These are phyloP conservation scores for Tylopilus rubrobrunneus DNA, from an alignment of 768 basidiomycete species.

Conservation along the genomic window DNA sequence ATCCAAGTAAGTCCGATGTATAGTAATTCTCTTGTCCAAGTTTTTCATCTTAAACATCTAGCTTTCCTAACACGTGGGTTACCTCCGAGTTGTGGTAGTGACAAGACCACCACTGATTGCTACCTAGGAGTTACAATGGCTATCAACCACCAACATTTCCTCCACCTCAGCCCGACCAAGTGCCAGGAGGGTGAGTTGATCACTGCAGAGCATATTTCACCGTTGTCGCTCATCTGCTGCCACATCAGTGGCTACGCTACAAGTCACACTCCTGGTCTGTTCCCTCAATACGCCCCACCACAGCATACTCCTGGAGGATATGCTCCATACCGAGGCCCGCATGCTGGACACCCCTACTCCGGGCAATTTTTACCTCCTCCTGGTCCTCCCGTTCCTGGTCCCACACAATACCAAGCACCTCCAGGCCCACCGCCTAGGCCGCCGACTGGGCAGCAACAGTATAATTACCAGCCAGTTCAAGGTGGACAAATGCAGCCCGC, in stretches of 20 bases:
- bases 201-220: background rate
- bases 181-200: conserved; percentile 13
- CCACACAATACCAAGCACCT: conserved; percentile 14
- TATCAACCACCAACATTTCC: background rate
- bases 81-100: background rate
- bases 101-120: background rate
- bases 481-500: conserved; percentile 49
- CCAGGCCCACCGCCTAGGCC: conserved; percentile 46
- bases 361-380: conserved; percentile 13
- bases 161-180: background rate
- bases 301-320: conserved; percentile 21
- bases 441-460: conserved; percentile 55
- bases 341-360: conserved; percentile 9
- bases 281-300: background rate
- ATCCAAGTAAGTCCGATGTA: conserved; percentile 12
- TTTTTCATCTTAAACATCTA: background rate
- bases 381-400: background rate
- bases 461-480: conserved; percentile 54
- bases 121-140: background rate
- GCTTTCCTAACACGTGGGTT: conserved; percentile 13
- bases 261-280: conserved; percentile 4
- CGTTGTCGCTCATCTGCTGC: background rate
- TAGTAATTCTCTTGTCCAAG: background rate
- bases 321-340: conserved; percentile 13
- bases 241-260: conserved; percentile 30